Evolutionary conservation across 2,329 filamentous ascomycete species (phyloP), one percentile per base, ranked within the genome.

Genomic region (Aspergillus carbonarius): DNA sequence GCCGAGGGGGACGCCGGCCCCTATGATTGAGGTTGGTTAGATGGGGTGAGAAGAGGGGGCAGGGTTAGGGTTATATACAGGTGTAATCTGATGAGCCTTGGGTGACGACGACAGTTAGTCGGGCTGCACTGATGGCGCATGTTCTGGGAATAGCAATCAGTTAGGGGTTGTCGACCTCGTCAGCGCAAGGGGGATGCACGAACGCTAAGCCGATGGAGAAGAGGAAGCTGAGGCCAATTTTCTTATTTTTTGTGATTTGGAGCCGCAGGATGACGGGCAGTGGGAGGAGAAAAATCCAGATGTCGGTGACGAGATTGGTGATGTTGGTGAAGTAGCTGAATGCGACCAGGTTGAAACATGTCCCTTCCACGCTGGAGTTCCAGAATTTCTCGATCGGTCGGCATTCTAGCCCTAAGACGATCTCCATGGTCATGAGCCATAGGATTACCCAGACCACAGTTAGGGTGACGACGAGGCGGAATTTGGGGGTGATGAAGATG

Each of bases 311-410:
- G 0, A 64, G 50, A 37, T 64, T 64, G 9, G 56, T 55, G 35
- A 62, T 60, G 54, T 64, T 64, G 37, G 58, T 64, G 40, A 63
- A 63, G 34, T 62, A 60, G 15, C 53, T 54, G 32, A 62, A 62
- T 1, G 57, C 55, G 12, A 58, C 57, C 0, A 63, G 51, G 20
- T 63, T 34, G 27, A 60, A 34, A 49, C 62, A 63, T 2, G 15
- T 53, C 1, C 55, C 62, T 8, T 46, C 32, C 3, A 60, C 37
- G 13, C 13, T 32, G 0, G 39, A 18, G n/a, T 59, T 34, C 62
- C 62, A 64, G 32, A 59, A 61, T 18, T 40, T 51, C 30, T 44
- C 9, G 15, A 64, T 54, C 13, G 62, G 62, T 8, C 54, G 53
- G 18, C 62, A 62, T 32, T 59, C 30, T 2, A 62, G 30, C 10